Evolutionary conservation across 257 asterid genomes (phyloP).

Genomic region (Solanum dulcamara): DNA sequence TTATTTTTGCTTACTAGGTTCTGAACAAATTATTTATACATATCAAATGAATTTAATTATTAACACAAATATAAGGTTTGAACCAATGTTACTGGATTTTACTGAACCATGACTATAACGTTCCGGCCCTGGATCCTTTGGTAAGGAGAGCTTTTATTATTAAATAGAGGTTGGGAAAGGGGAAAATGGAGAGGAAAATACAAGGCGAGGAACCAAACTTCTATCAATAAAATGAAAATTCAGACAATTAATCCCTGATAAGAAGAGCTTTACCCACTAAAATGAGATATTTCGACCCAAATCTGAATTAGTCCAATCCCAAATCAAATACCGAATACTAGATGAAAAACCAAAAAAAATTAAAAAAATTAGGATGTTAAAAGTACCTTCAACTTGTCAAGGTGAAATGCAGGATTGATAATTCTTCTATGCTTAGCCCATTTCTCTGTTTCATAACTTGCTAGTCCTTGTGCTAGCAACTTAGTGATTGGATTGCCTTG

Average conservation of each 20-base stretch:
- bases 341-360: background rate
- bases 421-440: conserved; percentile 33
- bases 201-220: too few species aligned
- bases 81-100: background rate
- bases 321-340: too few species aligned
- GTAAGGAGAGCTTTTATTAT: too few species aligned
- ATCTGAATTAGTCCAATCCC: too few species aligned
- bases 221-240: too few species aligned
- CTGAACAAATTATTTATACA: background rate
- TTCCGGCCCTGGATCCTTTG: background rate
- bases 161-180: too few species aligned
- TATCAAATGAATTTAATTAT: background rate
- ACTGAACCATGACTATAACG: background rate
- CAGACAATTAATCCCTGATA: too few species aligned
- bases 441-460: conserved; percentile 24
- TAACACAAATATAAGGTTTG: background rate
- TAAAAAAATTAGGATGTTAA: background rate
- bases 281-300: background rate
- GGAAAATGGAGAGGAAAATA: too few species aligned
- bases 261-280: too few species aligned
- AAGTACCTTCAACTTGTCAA: conserved; percentile 30
- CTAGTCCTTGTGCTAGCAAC: conserved; percentile 22
- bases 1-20: background rate
- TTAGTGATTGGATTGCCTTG: conserved; percentile 16
- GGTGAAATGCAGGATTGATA: conserved; percentile 29